These are phyloP conservation scores for Aeschynomene evenia DNA, from an alignment of 306 rosid species.

Conservation along the genomic window DNA sequence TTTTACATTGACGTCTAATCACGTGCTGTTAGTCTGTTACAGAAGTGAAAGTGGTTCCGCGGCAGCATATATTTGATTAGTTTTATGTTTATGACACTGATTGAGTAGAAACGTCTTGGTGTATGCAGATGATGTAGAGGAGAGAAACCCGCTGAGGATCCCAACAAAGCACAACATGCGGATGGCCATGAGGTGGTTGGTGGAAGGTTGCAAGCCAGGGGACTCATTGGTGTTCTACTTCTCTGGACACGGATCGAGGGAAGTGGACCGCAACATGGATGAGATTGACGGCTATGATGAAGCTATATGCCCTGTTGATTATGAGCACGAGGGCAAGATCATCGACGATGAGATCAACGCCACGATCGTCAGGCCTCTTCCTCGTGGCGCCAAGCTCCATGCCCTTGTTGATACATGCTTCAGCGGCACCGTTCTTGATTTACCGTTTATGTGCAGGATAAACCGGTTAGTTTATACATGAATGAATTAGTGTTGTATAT, in stretches of 20 bases:
- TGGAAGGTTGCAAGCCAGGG: constrained; percentile 51
- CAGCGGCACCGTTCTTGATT: constrained; percentile 63
- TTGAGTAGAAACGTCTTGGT: neutral
- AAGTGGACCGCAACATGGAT: constrained; percentile 39
- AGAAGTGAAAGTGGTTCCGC: no score
- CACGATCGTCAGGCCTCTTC: constrained; percentile 58
- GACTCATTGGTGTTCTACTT: constrained; percentile 62
- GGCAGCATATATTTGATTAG: neutral
- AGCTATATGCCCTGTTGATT: constrained; percentile 65
- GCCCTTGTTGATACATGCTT: constrained; percentile 61
- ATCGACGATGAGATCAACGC: constrained; percentile 66
- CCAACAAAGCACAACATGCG: constrained; percentile 59
- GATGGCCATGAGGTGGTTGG: constrained; percentile 59
- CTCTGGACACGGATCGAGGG: constrained; percentile 63
- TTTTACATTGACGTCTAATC: no score
- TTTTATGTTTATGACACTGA: neutral
- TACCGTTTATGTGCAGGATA: constrained; percentile 55
- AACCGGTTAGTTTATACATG: constrained; percentile 35
- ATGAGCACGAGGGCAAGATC: constrained; percentile 46
- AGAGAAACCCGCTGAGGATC: constrained; percentile 43
- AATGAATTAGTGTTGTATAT: neutral
- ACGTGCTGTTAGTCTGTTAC: no score
- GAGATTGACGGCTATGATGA: constrained; percentile 65
- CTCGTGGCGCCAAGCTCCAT: constrained; percentile 58
- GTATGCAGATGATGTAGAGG: constrained; percentile 50